These are phyloP conservation scores for Trichoderma arundinaceum DNA, from an alignment of 2,329 filamentous ascomycete genomes.

Conservation along the genomic window DNA sequence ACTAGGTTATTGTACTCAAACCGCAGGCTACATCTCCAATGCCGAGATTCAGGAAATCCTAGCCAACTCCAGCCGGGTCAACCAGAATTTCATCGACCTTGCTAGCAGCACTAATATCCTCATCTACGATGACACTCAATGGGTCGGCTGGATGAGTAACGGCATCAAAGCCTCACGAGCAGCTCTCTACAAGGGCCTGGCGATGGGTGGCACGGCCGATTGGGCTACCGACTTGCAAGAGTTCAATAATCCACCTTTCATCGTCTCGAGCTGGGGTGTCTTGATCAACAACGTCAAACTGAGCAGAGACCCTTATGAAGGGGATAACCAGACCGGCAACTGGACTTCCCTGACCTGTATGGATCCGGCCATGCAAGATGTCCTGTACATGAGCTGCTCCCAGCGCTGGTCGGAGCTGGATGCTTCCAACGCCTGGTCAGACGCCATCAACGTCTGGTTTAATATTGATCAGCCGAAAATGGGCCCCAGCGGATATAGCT, in stretches of 20 bases:
- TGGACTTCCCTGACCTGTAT: conserved; percentile 39
- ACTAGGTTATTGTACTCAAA: conserved; percentile 40
- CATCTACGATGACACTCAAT: conserved; percentile 34
- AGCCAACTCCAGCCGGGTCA: conserved; percentile 24
- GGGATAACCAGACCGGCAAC: conserved; percentile 34
- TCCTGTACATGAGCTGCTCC: conserved; percentile 11
- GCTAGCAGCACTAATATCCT: conserved; percentile 34
- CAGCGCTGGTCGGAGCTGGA: conserved; percentile 39
- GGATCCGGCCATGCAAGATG: conserved; percentile 20
- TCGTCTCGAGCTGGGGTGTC: conserved; percentile 31
- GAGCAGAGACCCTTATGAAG: conserved; percentile 33
- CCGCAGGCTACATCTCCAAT: conserved; percentile 42
- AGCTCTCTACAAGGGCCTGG: conserved; percentile 31
- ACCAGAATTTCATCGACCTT: conserved; percentile 30
- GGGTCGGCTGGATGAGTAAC: conserved; percentile 36
- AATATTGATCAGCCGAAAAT: not conserved
- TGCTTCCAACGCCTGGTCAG: conserved; percentile 38
- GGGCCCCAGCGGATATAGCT: conserved; percentile 16
- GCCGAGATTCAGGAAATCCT: conserved; percentile 40
- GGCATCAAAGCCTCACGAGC: conserved; percentile 28
- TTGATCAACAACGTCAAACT: conserved; percentile 33
- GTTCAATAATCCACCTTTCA: conserved; percentile 35
- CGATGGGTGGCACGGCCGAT: conserved; percentile 36
- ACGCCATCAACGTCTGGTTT: conserved; percentile 37
- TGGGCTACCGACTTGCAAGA: conserved; percentile 37